Percentiles rank a stretch among this genome's conserved stretches.
Conservation (phyloP, 106 monocot species). For the Dendrobium catenatum region DNA sequence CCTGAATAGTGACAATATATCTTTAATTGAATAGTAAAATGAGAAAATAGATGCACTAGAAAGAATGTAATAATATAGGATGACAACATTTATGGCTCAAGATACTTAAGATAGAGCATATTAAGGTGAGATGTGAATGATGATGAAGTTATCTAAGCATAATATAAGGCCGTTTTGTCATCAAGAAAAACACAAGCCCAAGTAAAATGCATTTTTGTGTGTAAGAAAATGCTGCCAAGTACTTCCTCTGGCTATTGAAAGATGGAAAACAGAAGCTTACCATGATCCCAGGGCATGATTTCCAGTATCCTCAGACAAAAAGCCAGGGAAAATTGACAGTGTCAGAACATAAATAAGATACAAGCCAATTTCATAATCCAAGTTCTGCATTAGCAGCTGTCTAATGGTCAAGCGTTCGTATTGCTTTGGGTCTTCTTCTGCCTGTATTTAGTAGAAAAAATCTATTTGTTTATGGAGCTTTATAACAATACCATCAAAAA, state of each 20-base stretch:
- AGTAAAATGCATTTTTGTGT: not conserved
- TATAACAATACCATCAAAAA: not conserved
- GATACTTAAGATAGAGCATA: not conserved
- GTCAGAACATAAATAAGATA: constrained; percentile 67
- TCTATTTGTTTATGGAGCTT: constrained; percentile 17
- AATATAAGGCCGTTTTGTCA: not conserved
- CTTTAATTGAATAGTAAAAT: not conserved
- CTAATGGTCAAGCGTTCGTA: constrained; percentile 46
- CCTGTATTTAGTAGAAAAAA: constrained; percentile 15
- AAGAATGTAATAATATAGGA: not conserved
- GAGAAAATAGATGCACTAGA: not conserved
- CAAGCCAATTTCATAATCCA: constrained; percentile 59
- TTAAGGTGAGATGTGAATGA: not conserved
- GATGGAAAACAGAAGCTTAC: constrained; percentile 21
- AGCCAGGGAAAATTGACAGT: constrained; percentile 86
- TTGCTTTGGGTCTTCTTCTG: constrained; percentile 38
- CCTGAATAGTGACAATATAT: constrained; percentile 33
- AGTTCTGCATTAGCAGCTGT: constrained; percentile 46
- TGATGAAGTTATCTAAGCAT: not conserved
- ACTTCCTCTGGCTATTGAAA: too few species aligned
- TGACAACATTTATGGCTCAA: not conserved
- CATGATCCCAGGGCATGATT: constrained; percentile 73
- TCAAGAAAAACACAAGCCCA: not conserved
- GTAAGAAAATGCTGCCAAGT: too few species aligned
- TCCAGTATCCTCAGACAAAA: constrained; percentile 86